A percentile compares a stretch with the other conserved stretches of the same genome.
phyloP scores from a whole-genome alignment of 768 basidiomycete genomes.

The Glaciozyma martinii region DNA sequence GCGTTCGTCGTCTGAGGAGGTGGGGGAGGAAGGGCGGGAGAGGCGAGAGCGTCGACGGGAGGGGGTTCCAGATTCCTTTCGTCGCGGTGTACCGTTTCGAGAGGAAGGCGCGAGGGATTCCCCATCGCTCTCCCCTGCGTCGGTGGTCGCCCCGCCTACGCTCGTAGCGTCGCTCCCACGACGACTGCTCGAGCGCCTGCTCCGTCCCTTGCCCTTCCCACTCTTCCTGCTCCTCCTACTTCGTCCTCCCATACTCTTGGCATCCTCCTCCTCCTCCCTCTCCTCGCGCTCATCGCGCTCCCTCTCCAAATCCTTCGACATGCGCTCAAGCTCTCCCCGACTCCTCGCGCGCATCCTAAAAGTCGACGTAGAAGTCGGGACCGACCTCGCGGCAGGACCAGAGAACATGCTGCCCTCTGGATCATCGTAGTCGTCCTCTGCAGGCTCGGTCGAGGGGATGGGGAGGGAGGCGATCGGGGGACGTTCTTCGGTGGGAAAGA shows the following conservation, averaged over 20 bases:
- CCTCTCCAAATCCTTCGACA: conserved; percentile 4
- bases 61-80: not conserved
- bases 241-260: not conserved
- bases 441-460: not conserved
- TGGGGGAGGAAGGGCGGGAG: not conserved
- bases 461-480: conserved; percentile 2
- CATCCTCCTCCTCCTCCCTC: conserved; percentile 7
- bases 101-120: not conserved
- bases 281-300: conserved; percentile 1
- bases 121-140: conserved; percentile 12
- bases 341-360: conserved; percentile 22
- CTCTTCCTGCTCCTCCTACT: conserved; percentile 9
- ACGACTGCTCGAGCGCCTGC: not conserved
- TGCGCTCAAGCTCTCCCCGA: conserved; percentile 19
- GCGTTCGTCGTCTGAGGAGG: conserved; percentile 16
- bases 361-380: conserved; percentile 22
- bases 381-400: conserved; percentile 15
- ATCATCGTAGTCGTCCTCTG: conserved; percentile 24
- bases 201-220: not conserved
- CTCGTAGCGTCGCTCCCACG: conserved; percentile 16
- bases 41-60: not conserved
- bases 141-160: conserved; percentile 10
- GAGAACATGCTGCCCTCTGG: conserved; percentile 19
- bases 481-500: not conserved
- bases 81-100: not conserved